Evolutionary conservation across 139 green algal species (phyloP).

Genomic region (Chara braunii): DNA sequence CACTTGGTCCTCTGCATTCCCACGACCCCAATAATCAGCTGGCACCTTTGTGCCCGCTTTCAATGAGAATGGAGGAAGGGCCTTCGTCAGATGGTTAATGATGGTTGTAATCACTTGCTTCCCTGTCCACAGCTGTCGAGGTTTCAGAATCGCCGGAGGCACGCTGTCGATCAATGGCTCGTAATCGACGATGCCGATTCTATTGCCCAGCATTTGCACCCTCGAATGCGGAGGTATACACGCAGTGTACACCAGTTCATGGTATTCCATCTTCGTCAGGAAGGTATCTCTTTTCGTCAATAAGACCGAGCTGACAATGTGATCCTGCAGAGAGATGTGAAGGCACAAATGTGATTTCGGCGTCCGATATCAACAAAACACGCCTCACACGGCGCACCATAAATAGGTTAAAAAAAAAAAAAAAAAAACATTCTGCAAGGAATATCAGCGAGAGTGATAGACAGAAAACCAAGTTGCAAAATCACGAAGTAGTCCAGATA

Average conservation of each 20-base stretch:
- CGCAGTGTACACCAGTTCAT: conserved; percentile 55
- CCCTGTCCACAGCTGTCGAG: conserved; percentile 75
- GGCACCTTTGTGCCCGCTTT: conserved; percentile 60
- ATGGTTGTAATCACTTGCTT: conserved; percentile 84
- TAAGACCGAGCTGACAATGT: conserved; percentile 72
- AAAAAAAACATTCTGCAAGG: too few relatives aligned
- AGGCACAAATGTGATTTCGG: too few relatives aligned
- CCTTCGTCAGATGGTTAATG: conserved; percentile 62
- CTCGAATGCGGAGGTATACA: too few relatives aligned
- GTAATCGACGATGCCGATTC: conserved; percentile 38
- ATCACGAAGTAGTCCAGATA: too few relatives aligned
- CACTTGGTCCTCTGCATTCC: conserved; percentile 37
- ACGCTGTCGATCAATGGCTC: too few relatives aligned
- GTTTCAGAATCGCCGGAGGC: conserved; percentile 69
- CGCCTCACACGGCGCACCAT: too few relatives aligned
- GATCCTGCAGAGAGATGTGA: conserved; percentile 59
- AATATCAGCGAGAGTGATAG: too few relatives aligned
- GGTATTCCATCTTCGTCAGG: conserved; percentile 62
- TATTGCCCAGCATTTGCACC: too few relatives aligned
- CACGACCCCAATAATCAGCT: conserved; percentile 66
- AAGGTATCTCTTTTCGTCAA: conserved; percentile 81
- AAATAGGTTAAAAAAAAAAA: too few relatives aligned
- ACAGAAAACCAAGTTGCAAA: too few relatives aligned
- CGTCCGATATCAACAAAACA: too few relatives aligned
- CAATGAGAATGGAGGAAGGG: conserved; percentile 71